These are phyloP conservation scores for Calonectria henricotiae DNA, from an alignment of 2,329 filamentous ascomycete genomes.

Conservation along the genomic window DNA sequence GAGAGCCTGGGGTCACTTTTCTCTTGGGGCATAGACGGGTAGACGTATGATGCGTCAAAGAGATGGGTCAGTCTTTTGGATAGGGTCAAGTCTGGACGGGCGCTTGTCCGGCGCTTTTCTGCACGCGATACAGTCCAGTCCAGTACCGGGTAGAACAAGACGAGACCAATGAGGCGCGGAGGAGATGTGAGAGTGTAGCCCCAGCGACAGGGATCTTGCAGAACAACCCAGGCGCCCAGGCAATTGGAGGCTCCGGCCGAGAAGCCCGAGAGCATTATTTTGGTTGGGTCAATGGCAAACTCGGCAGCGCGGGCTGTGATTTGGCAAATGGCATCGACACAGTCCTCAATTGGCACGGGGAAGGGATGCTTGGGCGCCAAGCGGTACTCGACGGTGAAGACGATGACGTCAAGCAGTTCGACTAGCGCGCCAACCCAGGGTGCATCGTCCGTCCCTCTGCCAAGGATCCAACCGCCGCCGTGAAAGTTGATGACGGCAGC, in stretches of 20 bases:
- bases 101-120: constrained; percentile 6
- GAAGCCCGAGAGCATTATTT: constrained; percentile 13
- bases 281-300: background rate
- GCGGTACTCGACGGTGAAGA: constrained; percentile 1
- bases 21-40: background rate
- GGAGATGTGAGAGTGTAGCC: background rate
- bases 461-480: constrained; percentile 11
- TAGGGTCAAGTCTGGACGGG: background rate
- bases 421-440: background rate
- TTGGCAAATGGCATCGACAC: constrained; percentile 6
- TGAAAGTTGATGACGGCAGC: constrained; percentile 6
- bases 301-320: background rate
- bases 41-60: background rate
- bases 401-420: constrained; percentile 19
- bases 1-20: background rate
- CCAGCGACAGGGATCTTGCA: constrained; percentile 9
- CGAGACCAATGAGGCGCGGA: background rate
- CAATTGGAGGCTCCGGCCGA: constrained; percentile 4
- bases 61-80: background rate
- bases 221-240: background rate
- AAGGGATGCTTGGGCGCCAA: constrained; percentile 8
- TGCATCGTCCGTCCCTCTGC: constrained; percentile 2
- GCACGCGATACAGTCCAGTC: constrained; percentile 1
- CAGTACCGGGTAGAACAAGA: constrained; percentile 1
- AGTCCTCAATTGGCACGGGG: constrained; percentile 2